phyloP scores from a whole-genome alignment of 805 yeast species.

The Danielia oregonensis region DNA sequence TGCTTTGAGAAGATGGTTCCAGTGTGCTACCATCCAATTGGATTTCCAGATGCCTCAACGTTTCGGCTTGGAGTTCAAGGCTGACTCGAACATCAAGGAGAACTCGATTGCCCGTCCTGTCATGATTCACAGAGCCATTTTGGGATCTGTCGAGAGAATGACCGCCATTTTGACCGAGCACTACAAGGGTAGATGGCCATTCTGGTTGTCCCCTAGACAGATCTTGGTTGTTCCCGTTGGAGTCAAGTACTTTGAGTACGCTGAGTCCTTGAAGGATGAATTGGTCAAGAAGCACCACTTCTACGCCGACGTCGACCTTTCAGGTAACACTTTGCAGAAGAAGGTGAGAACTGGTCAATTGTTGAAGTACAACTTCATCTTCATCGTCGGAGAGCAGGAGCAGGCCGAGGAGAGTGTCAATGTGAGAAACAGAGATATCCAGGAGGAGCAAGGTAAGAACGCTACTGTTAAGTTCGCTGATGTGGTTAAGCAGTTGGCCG shows the following conservation, averaged over 20 bases:
- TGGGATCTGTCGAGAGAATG: slow-evolving; percentile 99
- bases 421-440: slow-evolving; percentile 94
- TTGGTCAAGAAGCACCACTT: slow-evolving; percentile 67
- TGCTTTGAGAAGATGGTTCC: slow-evolving; percentile 95
- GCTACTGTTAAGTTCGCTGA: slow-evolving; percentile 71
- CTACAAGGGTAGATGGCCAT: slow-evolving; percentile 99
- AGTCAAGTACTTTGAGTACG: slow-evolving; percentile 87
- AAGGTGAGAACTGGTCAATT: slow-evolving; percentile 96
- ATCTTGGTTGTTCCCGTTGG: slow-evolving; percentile 95
- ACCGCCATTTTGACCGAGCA: slow-evolving; percentile 97
- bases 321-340: slow-evolving; percentile 97
- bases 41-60: slow-evolving; percentile 97
- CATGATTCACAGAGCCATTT: slow-evolving; percentile 98
- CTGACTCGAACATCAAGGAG: slow-evolving; percentile 51
- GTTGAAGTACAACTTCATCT: slow-evolving; percentile 90
- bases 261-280: slow-evolving; percentile 69
- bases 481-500: slow-evolving; percentile 65
- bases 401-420: slow-evolving; percentile 75
- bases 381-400: slow-evolving; percentile 97
- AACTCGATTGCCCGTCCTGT: slow-evolving; percentile 81
- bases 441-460: slow-evolving; percentile 88
- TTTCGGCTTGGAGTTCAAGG: slow-evolving; percentile 84
- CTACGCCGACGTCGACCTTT: slow-evolving; percentile 87
- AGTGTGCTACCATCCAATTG: slow-evolving; percentile 97
- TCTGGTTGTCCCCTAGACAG: slow-evolving; percentile 99